Evolutionary conservation across 2,329 filamentous ascomycete species (phyloP).

Genomic region (Colletotrichum sp.): DNA sequence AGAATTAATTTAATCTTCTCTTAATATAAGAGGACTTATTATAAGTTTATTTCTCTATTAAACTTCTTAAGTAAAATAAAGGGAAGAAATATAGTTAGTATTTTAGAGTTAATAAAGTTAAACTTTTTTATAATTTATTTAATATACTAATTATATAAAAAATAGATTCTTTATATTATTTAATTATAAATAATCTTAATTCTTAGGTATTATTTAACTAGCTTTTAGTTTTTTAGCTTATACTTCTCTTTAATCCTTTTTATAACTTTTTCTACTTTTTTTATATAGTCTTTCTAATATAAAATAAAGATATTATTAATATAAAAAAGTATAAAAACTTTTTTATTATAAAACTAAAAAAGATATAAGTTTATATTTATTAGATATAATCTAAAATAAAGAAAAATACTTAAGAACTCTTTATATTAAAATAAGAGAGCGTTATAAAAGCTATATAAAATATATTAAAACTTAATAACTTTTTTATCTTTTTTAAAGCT

Average conservation of each 20-base stretch:
- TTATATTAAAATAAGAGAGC: not conserved
- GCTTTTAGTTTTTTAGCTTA: not conserved
- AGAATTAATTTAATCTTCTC: not conserved
- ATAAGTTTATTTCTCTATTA: not conserved
- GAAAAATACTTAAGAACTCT: not conserved
- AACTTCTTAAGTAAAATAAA: not conserved
- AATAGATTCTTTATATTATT: not conserved
- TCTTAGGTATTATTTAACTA: not conserved
- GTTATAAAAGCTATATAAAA: not conserved
- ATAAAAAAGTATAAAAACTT: not conserved
- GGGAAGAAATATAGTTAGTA: not conserved
- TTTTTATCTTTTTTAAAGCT: too few species aligned
- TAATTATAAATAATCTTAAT: not conserved
- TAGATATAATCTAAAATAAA: not conserved
- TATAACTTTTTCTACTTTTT: not conserved
- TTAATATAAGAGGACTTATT: not conserved
- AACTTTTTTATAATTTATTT: not conserved
- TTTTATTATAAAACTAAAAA: not conserved
- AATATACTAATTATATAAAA: not conserved
- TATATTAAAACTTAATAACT: not conserved
- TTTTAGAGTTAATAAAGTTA: not conserved
- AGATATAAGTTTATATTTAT: not conserved
- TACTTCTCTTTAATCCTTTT: not conserved
- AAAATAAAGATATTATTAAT: too few species aligned
- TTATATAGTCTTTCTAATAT: too few species aligned